Base-by-base conservation (phyloP, 1,284 basidiomycete species). In the Apiotrichum sp. region DNA sequence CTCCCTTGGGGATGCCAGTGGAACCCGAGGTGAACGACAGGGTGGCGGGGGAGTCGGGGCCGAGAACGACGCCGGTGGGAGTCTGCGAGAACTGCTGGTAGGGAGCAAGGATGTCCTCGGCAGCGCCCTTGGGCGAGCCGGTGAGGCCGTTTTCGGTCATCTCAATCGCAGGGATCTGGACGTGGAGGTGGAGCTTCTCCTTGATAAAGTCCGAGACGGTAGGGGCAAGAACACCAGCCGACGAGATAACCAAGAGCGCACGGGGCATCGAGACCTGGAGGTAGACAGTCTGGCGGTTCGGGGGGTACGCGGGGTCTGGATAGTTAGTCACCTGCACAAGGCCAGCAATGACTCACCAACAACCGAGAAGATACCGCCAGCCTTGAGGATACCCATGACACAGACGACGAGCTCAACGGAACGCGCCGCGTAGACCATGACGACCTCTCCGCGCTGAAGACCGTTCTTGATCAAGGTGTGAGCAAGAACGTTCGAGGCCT, bases 381-480 rank as follows among this genome's bases (percentile, higher is more conserved):
- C 92, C 78, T 98, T 98, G 66, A 98, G 82, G 38, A 96, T 87
- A 50, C 90, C 96, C 85, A 99, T 88, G 5, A 98, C 93, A 16
- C 95, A 95, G 5, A 98, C 89, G 6, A 97, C 91, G 50, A 99
- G 85, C 73, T 99, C 95, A 43, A 97, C 93, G 63, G 90, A 92
- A 47, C 96, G 85, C 67, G 97, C 86, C 0, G 96, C 96, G 71
- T 98, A 99, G n/a, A 98, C 89, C 84, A 96, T 98, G 54, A 98
- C 93, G 22, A 98, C 93, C 66, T 99, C 96, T 65, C 95, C 95
- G 33, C 92, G 80, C 76, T 95, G 82, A 11, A 98, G 79, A 11
- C 95, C 95, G 14, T 83, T 84, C 66, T 86, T 83, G 52, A 98
- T 77, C 51, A 99, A 82, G 65, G 96, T 85, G 70, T 98, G 95